A percentile compares a stretch with the other conserved stretches of the same genome.
Evolutionary conservation across 495 filamentous ascomycete species (phyloP).

Genomic region (Talaromyces thailandensis): DNA sequence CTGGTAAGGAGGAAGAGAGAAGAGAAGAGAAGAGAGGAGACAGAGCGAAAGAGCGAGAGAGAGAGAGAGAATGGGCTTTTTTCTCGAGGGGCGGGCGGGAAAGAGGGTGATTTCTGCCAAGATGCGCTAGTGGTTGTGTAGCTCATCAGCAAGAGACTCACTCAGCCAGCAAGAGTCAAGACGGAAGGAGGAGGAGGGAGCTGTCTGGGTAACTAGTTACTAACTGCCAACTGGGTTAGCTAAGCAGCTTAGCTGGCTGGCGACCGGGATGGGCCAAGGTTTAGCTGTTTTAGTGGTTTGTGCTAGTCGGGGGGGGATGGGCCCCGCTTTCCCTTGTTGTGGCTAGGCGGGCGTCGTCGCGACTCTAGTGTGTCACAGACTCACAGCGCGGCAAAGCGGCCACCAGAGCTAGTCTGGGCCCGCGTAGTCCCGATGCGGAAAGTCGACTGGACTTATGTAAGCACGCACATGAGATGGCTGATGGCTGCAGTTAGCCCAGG

Average conservation of each 20-base stretch:
- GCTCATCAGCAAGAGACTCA: constrained; percentile 16
- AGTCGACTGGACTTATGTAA: neutral
- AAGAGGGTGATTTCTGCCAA: constrained; percentile 38
- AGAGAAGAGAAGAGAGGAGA: constrained; percentile 5
- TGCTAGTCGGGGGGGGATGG: neutral
- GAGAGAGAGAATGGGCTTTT: constrained; percentile 16
- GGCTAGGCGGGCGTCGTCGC: neutral
- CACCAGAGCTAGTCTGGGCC: neutral
- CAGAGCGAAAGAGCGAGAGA: constrained; percentile 12
- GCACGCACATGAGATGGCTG: neutral
- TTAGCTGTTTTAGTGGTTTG: constrained; percentile 1
- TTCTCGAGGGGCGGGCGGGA: constrained; percentile 38
- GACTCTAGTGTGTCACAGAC: neutral
- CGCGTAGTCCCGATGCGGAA: neutral
- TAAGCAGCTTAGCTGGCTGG: neutral
- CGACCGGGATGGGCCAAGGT: neutral
- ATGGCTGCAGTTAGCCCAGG: neutral
- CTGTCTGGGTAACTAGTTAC: too few species aligned
- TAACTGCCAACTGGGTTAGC: too few species aligned
- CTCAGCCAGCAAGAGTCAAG: neutral
- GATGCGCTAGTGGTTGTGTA: constrained; percentile 41
- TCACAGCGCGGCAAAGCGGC: neutral
- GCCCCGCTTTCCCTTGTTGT: neutral
- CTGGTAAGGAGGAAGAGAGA: neutral
- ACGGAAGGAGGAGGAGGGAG: neutral